Base-by-base conservation (phyloP, 163 green algal genomes). In the Prototheca wickerhamii region DNA sequence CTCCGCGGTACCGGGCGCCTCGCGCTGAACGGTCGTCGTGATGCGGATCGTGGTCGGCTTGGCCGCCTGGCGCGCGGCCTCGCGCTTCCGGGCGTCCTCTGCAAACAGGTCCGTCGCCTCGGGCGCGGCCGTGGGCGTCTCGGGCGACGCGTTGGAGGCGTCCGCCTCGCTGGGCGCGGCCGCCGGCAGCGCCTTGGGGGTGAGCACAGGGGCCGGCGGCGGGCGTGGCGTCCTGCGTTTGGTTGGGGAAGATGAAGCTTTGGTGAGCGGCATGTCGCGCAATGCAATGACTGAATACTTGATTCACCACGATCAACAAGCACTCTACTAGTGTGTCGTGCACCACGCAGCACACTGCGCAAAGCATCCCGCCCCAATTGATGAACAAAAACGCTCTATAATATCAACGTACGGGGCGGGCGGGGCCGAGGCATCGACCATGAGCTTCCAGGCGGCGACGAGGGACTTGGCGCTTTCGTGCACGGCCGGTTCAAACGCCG, bases 391-490 rank as follows among this genome's bases (percentile, higher is more conserved):
- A 23, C 52, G 34, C 12, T 60, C 17, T 60, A 60, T 17, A 12
- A 31, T 12, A 17, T 35, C 59, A n/a, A n/a, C n/a, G n/a, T n/a
- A n/a, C 7, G 8, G 8, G 58, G 23, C 6, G 23, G 26, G 25
- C 33, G 28, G 31, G 8, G 23, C 64, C 20, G 31, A 56, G 0
- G 49, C 20, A 32, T 77, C 65, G 29, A 77, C 66, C 44, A 63
- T 32, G 0, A 34, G 35, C 60, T 64, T 72, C 72, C 72, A 79
- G 26, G 62, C 63, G 2, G 57, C 62, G 23, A 78, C 64, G 43
- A 79, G 60, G 12, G 28, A 43, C 55, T 58, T 66, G 35, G 72
- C 72, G 1, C 60, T 29, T 18, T 56, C 53, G 8, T 63, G 52
- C 7, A 72, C 51, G 2, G 26, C 29, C 46, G 51, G 28, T 7